phyloP scores from a whole-genome alignment of 2,329 filamentous ascomycete genomes.

The Ophiocordyceps australis region DNA sequence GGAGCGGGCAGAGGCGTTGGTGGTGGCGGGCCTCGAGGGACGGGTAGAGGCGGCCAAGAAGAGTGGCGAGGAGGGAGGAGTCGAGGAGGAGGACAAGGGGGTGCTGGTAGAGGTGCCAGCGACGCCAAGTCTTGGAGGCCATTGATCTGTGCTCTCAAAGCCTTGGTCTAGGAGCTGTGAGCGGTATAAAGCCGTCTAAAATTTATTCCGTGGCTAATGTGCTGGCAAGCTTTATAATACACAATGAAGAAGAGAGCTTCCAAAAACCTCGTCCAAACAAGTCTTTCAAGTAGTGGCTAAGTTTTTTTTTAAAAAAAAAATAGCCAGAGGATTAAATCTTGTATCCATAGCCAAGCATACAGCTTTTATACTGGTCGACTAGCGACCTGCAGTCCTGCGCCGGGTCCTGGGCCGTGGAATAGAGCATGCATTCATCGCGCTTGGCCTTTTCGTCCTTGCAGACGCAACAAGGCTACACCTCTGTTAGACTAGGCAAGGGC shows the following conservation, averaged over 20 bases:
- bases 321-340: too few relatives aligned
- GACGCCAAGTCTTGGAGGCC: not conserved
- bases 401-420: constrained; percentile 70
- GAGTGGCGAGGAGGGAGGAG: constrained; percentile 4
- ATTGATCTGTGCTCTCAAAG: too few relatives aligned
- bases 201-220: too few relatives aligned
- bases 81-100: constrained; percentile 7
- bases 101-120: not conserved
- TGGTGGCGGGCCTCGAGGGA: constrained; percentile 10
- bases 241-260: constrained; percentile 1
- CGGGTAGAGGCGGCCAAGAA: constrained; percentile 8
- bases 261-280: constrained; percentile 3
- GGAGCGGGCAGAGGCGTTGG: constrained; percentile 10
- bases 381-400: constrained; percentile 66
- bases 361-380: constrained; percentile 72
- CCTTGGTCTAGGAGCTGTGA: too few relatives aligned
- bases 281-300: too few relatives aligned
- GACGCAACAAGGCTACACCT: constrained; percentile 77
- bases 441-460: constrained; percentile 88
- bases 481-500: not conserved
- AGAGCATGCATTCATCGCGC: constrained; percentile 98
- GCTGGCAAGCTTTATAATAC: too few relatives aligned
- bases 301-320: too few relatives aligned
- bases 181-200: too few relatives aligned
- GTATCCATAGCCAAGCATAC: constrained; percentile 90